A percentile compares a stretch with the other conserved stretches of the same genome.
Evolutionary conservation across 1,284 basidiomycete genomes (phyloP).

Genomic region (Ceratobasidium sp.): DNA sequence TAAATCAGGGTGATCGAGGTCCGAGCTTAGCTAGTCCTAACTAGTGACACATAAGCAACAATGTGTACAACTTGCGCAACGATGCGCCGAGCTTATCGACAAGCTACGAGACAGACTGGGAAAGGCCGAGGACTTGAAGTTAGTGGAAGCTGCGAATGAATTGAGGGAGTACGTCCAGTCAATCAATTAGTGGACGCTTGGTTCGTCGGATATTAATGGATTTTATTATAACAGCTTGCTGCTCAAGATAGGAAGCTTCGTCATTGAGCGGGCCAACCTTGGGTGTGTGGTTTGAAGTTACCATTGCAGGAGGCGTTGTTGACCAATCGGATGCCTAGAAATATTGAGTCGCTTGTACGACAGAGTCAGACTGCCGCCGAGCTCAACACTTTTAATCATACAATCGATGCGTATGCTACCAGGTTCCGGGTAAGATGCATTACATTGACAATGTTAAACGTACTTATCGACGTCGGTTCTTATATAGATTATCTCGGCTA

Average conservation of each 20-base stretch:
- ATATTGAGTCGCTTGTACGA: slow-evolving; percentile 17
- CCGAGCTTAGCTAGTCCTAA: neutral
- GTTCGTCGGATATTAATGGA: neutral
- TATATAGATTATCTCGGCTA: neutral
- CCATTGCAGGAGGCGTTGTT: neutral
- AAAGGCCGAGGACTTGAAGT: neutral
- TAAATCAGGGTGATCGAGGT: neutral
- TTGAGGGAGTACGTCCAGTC: slow-evolving; percentile 9
- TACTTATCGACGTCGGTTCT: neutral
- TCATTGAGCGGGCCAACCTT: slow-evolving; percentile 10
- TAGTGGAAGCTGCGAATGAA: slow-evolving; percentile 21
- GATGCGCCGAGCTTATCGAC: slow-evolving; percentile 8
- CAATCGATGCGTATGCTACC: neutral
- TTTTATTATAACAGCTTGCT: neutral
- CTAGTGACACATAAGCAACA: slow-evolving; percentile 10
- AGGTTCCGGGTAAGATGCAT: slow-evolving; percentile 8
- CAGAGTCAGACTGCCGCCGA: neutral
- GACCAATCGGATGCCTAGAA: neutral
- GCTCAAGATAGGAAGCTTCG: neutral
- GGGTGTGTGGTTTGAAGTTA: neutral
- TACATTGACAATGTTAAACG: neutral
- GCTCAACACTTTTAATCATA: slow-evolving; percentile 19
- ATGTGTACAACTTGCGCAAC: slow-evolving; percentile 4
- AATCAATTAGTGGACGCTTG: neutral
- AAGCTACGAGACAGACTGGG: neutral